phyloP scores from a whole-genome alignment of 2,329 filamentous ascomycete species.

The Fusarium buharicum region DNA sequence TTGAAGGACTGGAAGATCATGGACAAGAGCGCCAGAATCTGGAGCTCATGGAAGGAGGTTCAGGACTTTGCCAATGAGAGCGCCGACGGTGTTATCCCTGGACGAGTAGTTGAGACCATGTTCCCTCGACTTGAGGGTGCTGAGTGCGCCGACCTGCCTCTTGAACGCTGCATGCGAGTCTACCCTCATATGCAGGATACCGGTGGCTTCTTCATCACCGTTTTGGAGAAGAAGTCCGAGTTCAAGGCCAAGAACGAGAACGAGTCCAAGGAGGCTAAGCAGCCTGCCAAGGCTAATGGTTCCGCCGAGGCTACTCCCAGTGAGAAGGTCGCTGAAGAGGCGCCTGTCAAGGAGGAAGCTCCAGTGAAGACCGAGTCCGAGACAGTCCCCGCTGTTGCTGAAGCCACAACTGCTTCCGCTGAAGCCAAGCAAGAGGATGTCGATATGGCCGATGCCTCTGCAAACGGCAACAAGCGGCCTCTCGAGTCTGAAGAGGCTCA shows the following conservation, averaged over 20 bases:
- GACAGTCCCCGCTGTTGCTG: constrained; percentile 44
- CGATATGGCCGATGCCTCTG: constrained; percentile 46
- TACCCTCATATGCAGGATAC: constrained; percentile 97
- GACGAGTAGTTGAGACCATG: constrained; percentile 81
- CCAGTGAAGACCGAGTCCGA: constrained; percentile 51
- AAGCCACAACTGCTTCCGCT: constrained; percentile 2
- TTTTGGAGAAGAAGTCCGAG: constrained; percentile 90
- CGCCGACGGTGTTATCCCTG: constrained; percentile 64
- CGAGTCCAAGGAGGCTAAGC: constrained; percentile 54
- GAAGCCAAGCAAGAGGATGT: constrained; percentile 46
- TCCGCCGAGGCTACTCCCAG: constrained; percentile 22
- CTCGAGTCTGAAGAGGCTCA: constrained; percentile 51
- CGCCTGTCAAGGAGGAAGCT: constrained; percentile 47
- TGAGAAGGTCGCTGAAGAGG: constrained; percentile 34
- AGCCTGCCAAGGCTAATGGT: constrained; percentile 29
- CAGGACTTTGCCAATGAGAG: constrained; percentile 73
- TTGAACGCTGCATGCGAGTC: constrained; percentile 91
- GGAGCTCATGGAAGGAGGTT: constrained; percentile 85
- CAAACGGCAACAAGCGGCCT: constrained; percentile 51
- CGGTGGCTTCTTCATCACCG: constrained; percentile 96
- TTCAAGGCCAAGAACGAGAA: constrained; percentile 81
- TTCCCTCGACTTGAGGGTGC: constrained; percentile 72
- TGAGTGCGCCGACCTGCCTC: constrained; percentile 72
- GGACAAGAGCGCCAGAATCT: constrained; percentile 83
- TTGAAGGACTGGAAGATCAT: constrained; percentile 89